phyloP scores from a whole-genome alignment of 805 yeast species.

The Yamadazyma nakazawae region DNA sequence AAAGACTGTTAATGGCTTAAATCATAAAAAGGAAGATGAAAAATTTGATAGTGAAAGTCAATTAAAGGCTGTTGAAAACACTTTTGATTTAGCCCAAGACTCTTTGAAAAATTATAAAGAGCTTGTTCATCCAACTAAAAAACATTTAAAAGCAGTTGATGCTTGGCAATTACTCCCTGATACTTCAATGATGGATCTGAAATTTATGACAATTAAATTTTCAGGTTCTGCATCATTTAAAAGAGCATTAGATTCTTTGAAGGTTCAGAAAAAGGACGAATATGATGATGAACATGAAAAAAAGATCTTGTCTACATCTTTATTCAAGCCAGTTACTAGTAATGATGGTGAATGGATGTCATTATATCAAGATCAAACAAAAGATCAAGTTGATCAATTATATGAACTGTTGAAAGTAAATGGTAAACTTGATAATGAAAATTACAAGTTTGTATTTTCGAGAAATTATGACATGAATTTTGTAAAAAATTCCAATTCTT shows the following conservation, averaged over 20 bases:
- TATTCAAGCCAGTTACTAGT: conserved; percentile 70
- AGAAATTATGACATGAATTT: conserved; percentile 79
- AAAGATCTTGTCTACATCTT: conserved; percentile 49
- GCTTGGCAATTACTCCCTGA: conserved; percentile 87
- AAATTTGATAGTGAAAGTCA: conserved; percentile 58
- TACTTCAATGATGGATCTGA: conserved; percentile 83
- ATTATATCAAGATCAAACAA: conserved; percentile 29
- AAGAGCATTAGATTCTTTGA: conserved; percentile 31
- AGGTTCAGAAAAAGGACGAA: conserved; percentile 24
- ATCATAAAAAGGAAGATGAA: conserved; percentile 25
- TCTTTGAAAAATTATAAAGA: conserved; percentile 39
- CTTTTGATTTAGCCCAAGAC: conserved; percentile 62
- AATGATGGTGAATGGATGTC: conserved; percentile 80
- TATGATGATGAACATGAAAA: conserved; percentile 32
- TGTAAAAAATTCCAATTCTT: conserved; percentile 41
- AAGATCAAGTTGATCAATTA: conserved; percentile 21
- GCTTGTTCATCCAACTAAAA: conserved; percentile 77
- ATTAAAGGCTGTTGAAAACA: conserved; percentile 67
- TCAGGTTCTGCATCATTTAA: conserved; percentile 51
- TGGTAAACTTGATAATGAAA: conserved; percentile 39
- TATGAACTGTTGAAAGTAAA: conserved; percentile 30
- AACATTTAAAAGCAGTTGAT: conserved; percentile 65
- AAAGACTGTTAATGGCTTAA: background rate
- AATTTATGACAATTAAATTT: conserved; percentile 62
- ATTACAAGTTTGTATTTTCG: conserved; percentile 55